Evolutionary conservation across 495 filamentous ascomycete species (phyloP), one percentile per base, ranked within the genome.

Genomic region (Aspergillus panamensis): DNA sequence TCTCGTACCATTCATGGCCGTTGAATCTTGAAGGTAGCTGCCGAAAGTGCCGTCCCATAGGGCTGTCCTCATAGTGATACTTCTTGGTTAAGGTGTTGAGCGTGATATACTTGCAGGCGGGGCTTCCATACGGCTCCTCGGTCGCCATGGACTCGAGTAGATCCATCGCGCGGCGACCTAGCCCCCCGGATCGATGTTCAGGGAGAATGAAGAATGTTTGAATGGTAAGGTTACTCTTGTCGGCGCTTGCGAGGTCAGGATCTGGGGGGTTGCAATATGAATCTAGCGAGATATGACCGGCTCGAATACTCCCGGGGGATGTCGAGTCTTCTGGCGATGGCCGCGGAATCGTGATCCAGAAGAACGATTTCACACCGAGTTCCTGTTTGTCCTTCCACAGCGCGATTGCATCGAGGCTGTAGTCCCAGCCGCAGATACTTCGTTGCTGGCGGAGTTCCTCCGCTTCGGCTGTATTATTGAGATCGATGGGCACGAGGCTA

Each of bases 1-100:
- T 62, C 56, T 71, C 69, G 43, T 71, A 71, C 69, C 69, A 71
- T 33, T 66, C 63, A 54, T 71, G 57, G 31, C 62, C 62, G 49
- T 67, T 69, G 14, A 69, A 67, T 2, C 32, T 29, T 4, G 67
- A 59, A 31, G 48, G 14, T 14, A 32, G 58, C 37, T 19, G 47
- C 62, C 61, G 65, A 13, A 69, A 13, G 5, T 61, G 55, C 6
- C 49, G 50, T 49, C 65, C 65, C 10, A 64, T 51, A 3, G 54
- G 56, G 0, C 44, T 57, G 29, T 66, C 62, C 12, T 68, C 63
- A 25, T 72, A 66, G 3, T 67, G 33, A 48, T 72, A 62, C 40
- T 54, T 48, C 42, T 72, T 72, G 44, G 65, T 69, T 30, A 68
- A 17, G 8, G 60, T 57, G 25, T 58, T 66, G 9, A 72, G 53